These are phyloP conservation scores for Kodamaea suecica DNA, from an alignment of 1,139 yeast genomes.

Conservation along the genomic window DNA sequence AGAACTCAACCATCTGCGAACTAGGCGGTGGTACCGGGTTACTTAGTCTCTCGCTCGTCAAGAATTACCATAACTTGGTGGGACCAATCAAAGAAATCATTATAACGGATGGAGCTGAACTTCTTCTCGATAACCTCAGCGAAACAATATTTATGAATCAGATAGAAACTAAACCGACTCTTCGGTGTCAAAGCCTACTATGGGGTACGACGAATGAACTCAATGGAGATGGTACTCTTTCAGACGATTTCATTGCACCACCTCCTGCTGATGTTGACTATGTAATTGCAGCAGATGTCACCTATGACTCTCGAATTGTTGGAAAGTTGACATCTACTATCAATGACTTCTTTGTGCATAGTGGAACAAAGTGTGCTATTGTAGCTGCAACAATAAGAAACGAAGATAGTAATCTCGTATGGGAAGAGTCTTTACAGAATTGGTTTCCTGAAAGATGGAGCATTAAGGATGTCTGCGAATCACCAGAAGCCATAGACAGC, in stretches of 20 bases:
- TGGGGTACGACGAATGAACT: conserved; percentile 49
- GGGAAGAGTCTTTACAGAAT: conserved; percentile 43
- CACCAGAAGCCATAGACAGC: conserved; percentile 20
- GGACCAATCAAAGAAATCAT: conserved; percentile 28
- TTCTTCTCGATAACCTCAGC: conserved; percentile 51
- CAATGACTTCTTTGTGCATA: conserved; percentile 28
- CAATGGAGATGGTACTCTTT: background rate
- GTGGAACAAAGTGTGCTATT: conserved; percentile 34
- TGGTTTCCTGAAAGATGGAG: conserved; percentile 27
- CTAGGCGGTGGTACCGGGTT: conserved; percentile 91
- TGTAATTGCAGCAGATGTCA: conserved; percentile 79
- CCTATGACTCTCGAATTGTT: conserved; percentile 69
- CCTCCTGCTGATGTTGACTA: conserved; percentile 34
- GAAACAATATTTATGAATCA: conserved; percentile 48
- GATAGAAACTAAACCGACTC: conserved; percentile 11
- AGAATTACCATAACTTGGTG: conserved; percentile 12
- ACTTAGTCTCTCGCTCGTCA: conserved; percentile 59
- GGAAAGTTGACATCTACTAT: conserved; percentile 54
- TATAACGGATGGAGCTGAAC: conserved; percentile 76
- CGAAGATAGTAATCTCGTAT: conserved; percentile 49
- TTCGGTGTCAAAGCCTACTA: conserved; percentile 36
- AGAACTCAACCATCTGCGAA: conserved; percentile 49
- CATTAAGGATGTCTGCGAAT: conserved; percentile 15
- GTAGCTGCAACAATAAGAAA: conserved; percentile 77
- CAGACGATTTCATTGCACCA: background rate